Evolutionary conservation across 148 eudicot genomes (phyloP).

Genomic region (Chenopodium berlandieri): DNA sequence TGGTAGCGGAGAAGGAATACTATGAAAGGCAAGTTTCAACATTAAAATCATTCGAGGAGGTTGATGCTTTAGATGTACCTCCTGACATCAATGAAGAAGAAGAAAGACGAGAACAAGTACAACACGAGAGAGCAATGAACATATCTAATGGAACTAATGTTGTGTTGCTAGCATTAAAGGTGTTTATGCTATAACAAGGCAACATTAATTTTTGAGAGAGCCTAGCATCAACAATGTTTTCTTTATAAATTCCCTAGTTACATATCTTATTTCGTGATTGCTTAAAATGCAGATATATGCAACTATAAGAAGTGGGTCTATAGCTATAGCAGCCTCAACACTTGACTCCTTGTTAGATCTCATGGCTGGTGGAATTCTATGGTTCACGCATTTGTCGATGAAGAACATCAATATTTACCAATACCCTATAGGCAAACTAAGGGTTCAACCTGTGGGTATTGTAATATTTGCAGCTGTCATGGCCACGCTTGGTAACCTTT

Average conservation of each 20-base stretch:
- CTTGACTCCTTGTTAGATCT: constrained; percentile 73
- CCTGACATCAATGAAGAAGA: constrained; percentile 37
- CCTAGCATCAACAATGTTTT: neutral
- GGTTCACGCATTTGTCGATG: constrained; percentile 77
- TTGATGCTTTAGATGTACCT: constrained; percentile 44
- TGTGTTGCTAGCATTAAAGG: constrained; percentile 63
- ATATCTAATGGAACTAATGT: constrained; percentile 60
- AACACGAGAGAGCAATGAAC: constrained; percentile 70
- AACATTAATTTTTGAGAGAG: neutral
- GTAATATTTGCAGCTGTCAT: constrained; percentile 78
- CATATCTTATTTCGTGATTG: too few species aligned
- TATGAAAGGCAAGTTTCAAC: constrained; percentile 66
- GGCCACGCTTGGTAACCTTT: constrained; percentile 66
- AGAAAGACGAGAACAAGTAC: constrained; percentile 47
- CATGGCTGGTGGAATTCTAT: constrained; percentile 72
- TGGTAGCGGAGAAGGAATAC: constrained; percentile 64
- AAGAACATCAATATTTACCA: constrained; percentile 64
- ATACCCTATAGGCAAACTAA: constrained; percentile 72
- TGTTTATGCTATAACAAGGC: constrained; percentile 3
- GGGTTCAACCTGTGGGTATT: constrained; percentile 81
- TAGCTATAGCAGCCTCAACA: constrained; percentile 80
- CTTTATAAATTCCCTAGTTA: neutral
- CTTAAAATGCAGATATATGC: constrained; percentile 56
- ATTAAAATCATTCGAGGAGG: constrained; percentile 69
- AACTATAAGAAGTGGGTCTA: constrained; percentile 58